Conservation (phyloP, 2,329 filamentous ascomycete species). For the Monilinia polystroma region DNA sequence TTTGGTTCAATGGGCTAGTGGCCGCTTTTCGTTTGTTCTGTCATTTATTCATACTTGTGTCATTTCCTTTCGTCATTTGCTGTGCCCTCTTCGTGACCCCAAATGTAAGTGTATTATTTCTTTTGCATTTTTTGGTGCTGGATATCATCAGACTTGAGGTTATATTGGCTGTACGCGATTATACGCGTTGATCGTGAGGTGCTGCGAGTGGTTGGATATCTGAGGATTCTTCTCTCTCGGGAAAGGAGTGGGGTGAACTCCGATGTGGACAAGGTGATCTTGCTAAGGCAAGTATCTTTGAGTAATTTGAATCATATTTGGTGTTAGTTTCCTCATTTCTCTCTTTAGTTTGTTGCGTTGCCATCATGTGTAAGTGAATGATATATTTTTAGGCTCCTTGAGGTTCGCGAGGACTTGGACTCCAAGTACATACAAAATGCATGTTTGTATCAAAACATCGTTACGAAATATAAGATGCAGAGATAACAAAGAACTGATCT, state of each 20-base stretch:
- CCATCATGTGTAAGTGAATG: neutral
- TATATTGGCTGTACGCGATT: neutral
- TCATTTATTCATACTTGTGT: neutral
- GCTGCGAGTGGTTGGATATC: neutral
- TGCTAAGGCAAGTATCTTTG: neutral
- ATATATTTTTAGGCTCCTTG: neutral
- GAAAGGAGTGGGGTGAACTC: neutral
- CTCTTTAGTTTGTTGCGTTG: neutral
- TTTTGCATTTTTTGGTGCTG: neutral
- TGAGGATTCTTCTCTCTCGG: neutral
- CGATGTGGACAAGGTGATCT: neutral
- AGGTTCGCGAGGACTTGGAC: neutral
- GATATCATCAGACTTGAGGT: neutral
- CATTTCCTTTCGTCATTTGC: neutral
- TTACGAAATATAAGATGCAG: neutral
- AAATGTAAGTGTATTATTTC: conserved; percentile 12
- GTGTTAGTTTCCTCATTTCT: neutral
- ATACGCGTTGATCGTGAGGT: neutral
- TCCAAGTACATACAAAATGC: neutral
- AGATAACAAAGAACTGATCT: neutral
- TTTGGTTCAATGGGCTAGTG: conserved; percentile 8
- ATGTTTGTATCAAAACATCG: neutral
- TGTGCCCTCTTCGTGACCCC: neutral
- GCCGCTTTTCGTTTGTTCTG: neutral
- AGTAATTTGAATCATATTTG: neutral